These are phyloP conservation scores for Neurospora tetrasperma DNA, from an alignment of 495 filamentous ascomycete genomes.

Conservation along the genomic window DNA sequence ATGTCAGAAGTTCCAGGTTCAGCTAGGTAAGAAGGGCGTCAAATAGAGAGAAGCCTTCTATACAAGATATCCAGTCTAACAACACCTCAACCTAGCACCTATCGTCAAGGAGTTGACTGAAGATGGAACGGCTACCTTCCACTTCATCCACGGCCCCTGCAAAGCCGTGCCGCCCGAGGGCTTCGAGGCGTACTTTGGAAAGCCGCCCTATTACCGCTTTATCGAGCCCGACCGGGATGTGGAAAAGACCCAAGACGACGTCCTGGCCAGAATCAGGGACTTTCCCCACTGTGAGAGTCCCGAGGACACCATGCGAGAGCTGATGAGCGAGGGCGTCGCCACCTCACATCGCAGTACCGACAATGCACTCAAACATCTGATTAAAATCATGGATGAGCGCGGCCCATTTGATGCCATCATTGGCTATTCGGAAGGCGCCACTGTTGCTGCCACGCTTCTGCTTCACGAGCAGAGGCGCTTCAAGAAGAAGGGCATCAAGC, in stretches of 20 bases:
- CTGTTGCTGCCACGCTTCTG: conserved; percentile 45
- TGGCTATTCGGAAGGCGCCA: conserved; percentile 54
- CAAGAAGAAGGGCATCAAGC: conserved; percentile 33
- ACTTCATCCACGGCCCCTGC: conserved; percentile 38
- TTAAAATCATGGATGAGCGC: conserved; percentile 39
- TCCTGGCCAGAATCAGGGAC: conserved; percentile 39
- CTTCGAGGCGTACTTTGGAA: conserved; percentile 43
- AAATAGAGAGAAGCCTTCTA: neutral
- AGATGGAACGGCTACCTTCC: conserved; percentile 34
- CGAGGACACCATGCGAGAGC: conserved; percentile 41
- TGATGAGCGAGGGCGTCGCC: conserved; percentile 38
- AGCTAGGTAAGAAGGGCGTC: conserved; percentile 28
- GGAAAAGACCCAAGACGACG: conserved; percentile 31
- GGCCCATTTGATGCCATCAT: conserved; percentile 45
- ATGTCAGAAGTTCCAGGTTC: conserved; percentile 41
- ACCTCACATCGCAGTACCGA: conserved; percentile 31
- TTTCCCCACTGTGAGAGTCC: conserved; percentile 38
- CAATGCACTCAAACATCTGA: conserved; percentile 32
- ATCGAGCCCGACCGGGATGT: conserved; percentile 35
- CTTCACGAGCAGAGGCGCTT: conserved; percentile 40
- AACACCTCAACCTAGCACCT: conserved; percentile 22
- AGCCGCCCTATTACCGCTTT: conserved; percentile 40
- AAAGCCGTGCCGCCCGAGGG: conserved; percentile 38
- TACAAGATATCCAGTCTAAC: neutral
- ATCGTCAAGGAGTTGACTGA: conserved; percentile 36